A percentile compares a stretch with the other conserved stretches of the same genome.
Conservation (phyloP, 352 stramenopile species). For the Pythium aristosporum region DNA sequence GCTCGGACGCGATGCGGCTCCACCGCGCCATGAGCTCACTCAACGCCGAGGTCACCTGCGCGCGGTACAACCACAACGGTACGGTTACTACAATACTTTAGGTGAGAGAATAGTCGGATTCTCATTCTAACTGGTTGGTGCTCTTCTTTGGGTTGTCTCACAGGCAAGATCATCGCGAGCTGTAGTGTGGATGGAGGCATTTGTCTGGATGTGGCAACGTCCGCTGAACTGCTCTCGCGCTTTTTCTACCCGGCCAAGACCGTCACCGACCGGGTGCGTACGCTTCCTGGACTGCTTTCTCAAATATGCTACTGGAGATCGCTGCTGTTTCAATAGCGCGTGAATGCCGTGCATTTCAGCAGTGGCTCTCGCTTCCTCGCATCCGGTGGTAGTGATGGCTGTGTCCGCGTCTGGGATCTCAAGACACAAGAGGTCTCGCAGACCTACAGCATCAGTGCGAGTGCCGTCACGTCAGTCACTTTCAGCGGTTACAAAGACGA, state of each 20-base stretch:
- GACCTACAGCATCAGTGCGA: conserved; percentile 61
- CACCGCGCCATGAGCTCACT: conserved; percentile 46
- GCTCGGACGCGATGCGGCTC: conserved; percentile 43
- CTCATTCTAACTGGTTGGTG: too few relatives aligned
- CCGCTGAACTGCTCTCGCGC: conserved; percentile 56
- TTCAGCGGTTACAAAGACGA: conserved; percentile 80
- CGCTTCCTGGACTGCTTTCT: neutral
- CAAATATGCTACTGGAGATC: neutral
- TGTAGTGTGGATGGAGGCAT: conserved; percentile 61
- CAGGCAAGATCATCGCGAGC: conserved; percentile 65
- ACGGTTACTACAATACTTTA: neutral
- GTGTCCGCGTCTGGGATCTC: conserved; percentile 68
- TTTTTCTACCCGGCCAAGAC: conserved; percentile 59
- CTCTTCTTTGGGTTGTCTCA: too few relatives aligned
- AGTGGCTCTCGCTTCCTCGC: conserved; percentile 68
- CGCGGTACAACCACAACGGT: conserved; percentile 68
- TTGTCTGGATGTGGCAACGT: conserved; percentile 51
- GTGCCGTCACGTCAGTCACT: conserved; percentile 53
- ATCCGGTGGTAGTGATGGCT: conserved; percentile 55
- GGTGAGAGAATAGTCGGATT: too few relatives aligned
- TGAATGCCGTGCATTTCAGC: conserved; percentile 72
- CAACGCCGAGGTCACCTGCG: conserved; percentile 57
- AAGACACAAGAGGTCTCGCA: conserved; percentile 76
- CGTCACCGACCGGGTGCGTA: conserved; percentile 35
- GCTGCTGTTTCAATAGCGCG: conserved; percentile 26